These are phyloP conservation scores for Gossypium turneri DNA, from an alignment of 345 rosid species.

Conservation along the genomic window DNA sequence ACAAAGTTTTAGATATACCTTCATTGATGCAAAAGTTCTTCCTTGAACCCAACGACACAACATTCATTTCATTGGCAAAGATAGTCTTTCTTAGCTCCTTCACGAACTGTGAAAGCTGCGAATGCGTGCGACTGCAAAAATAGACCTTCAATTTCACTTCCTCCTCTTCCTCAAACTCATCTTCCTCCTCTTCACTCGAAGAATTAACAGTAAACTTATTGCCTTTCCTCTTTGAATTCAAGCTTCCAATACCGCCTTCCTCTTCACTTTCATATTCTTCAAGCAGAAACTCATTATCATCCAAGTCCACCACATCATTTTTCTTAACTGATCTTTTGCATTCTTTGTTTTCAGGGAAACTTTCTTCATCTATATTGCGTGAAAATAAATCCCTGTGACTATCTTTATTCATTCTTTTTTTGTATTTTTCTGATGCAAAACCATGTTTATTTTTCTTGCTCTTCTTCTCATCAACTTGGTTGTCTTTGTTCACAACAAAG, in stretches of 20 bases:
- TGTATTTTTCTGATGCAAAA: constrained; percentile 23
- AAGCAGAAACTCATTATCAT: constrained; percentile 65
- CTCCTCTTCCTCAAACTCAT: constrained; percentile 29
- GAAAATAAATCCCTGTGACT: constrained; percentile 19
- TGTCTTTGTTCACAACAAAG: constrained; percentile 37
- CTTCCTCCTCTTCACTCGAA: constrained; percentile 62
- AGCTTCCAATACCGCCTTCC: constrained; percentile 35
- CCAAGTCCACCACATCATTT: constrained; percentile 32
- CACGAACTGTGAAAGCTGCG: constrained; percentile 86
- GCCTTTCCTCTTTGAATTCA: constrained; percentile 20
- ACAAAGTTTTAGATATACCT: constrained; percentile 34
- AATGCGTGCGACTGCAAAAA: constrained; percentile 91
- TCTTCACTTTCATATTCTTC: constrained; percentile 84
- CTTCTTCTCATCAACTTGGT: constrained; percentile 23
- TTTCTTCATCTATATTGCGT: constrained; percentile 22
- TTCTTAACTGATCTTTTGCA: constrained; percentile 20
- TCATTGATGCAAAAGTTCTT: constrained; percentile 82
- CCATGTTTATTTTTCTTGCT: constrained; percentile 28
- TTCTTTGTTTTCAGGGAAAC: constrained; percentile 19
- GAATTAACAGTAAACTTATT: constrained; percentile 35
- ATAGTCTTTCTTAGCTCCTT: constrained; percentile 74
- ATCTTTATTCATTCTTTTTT: constrained; percentile 26
- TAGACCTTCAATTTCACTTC: constrained; percentile 51
- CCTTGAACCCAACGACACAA: constrained; percentile 77
- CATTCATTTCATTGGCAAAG: constrained; percentile 46